Base-by-base conservation (phyloP, 2,329 filamentous ascomycete genomes). In the Cladophialophora psammophila region DNA sequence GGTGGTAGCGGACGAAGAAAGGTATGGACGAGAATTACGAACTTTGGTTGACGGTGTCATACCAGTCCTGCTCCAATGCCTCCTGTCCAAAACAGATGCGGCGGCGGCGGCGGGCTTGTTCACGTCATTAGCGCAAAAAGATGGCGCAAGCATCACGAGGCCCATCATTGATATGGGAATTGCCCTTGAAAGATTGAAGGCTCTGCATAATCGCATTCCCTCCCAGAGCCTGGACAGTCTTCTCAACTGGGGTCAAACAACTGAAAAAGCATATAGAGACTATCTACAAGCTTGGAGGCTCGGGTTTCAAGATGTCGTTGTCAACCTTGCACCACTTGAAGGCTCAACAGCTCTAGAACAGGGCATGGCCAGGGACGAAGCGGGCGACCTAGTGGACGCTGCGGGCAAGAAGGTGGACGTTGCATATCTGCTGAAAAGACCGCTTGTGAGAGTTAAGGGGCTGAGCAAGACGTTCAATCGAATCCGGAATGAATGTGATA, bases 91-190 rank as follows among this genome's bases (percentile, higher is more conserved):
- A 67, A 88, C 88, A 1, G 87, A 89, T 69, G 86, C 87, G 6
- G 85, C 86, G 13, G 83, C 88, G 56, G 86, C 87, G 2, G 86
- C 87, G 20, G 88, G 89, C 4, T 81, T 94, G 2, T 93, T 94
- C 74, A 86, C 86, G 18, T 84, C 86, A 9, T 84, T 84, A 18
- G 74, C 80, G 13, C 80, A 81, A 13, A 80, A 83, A 55, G 87
- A 87, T 71, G 84, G 91, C 65, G 78, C 85, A 68, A 86, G 86
- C 73, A 84, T 94, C 71, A 93, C 92, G 13, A 92, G 93, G 77
- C 91, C 94, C 0, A 96, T 99, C 62, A 89, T 98, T 52, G 90
- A 93, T 73, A 98, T 99, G 94, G 95, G 95, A 7, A 86, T 97
- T 64, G 89, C 91, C 3, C 84, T 99, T 5, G 94, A 98, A 78